Evolutionary conservation across 2,329 filamentous ascomycete genomes (phyloP).

Genomic region (Nannizzia gypsea): DNA sequence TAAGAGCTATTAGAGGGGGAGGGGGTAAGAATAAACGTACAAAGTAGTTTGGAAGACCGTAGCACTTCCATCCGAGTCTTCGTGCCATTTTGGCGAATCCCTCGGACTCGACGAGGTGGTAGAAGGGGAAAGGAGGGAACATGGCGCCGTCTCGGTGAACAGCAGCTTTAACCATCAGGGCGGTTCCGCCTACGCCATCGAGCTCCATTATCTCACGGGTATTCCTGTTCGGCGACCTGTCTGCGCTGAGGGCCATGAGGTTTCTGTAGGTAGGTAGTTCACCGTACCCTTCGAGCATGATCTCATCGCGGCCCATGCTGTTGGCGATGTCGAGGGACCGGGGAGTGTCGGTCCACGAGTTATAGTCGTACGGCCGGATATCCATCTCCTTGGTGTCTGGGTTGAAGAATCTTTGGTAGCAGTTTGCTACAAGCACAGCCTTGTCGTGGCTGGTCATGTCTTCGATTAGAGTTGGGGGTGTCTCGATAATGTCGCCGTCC

Average conservation of each 20-base stretch:
- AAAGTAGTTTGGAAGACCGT: slow-evolving; percentile 92
- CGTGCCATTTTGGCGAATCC: slow-evolving; percentile 96
- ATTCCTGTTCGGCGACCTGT: slow-evolving; percentile 45
- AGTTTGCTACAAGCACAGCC: slow-evolving; percentile 88
- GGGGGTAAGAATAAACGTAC: slow-evolving; percentile 41
- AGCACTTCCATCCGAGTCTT: slow-evolving; percentile 71
- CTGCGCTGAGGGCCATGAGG: slow-evolving; percentile 75
- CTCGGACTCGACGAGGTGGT: slow-evolving; percentile 94
- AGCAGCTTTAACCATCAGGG: slow-evolving; percentile 86
- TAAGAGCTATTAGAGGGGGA: too few species aligned
- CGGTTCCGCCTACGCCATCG: slow-evolving; percentile 88
- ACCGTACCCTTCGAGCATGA: slow-evolving; percentile 82
- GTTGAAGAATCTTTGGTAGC: slow-evolving; percentile 79
- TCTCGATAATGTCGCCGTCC: slow-evolving; percentile 84
- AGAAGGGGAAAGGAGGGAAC: slow-evolving; percentile 95
- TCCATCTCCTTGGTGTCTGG: slow-evolving; percentile 56
- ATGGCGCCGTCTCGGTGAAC: slow-evolving; percentile 96
- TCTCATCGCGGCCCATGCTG: slow-evolving; percentile 81
- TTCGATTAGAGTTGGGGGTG: slow-evolving; percentile 72
- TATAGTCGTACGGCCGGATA: slow-evolving; percentile 86
- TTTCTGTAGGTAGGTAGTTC: slow-evolving; percentile 87
- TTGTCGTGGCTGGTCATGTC: slow-evolving; percentile 81
- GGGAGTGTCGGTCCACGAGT: slow-evolving; percentile 89
- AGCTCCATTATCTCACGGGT: slow-evolving; percentile 56
- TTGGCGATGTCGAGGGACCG: slow-evolving; percentile 62